phyloP scores from a whole-genome alignment of 176 grass and related monocot genomes.

The Avena sativa region DNA sequence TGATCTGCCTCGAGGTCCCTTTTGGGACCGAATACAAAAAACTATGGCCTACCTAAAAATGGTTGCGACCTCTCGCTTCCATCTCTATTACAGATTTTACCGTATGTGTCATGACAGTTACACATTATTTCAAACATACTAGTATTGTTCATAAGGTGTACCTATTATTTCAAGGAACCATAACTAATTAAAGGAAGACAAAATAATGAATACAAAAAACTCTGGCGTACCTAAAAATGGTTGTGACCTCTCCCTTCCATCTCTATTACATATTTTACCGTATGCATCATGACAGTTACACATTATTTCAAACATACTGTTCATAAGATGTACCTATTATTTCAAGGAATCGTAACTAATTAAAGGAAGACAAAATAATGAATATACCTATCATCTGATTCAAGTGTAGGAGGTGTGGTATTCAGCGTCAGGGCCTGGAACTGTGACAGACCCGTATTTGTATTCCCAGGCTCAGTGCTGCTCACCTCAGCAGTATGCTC shows the following conservation, averaged over 20 bases:
- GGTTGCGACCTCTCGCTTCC: neutral
- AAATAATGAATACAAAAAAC: neutral
- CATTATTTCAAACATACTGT: neutral
- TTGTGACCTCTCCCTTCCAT: neutral
- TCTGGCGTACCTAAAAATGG: neutral
- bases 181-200: neutral
- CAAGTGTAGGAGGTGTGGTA: neutral
- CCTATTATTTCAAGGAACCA: neutral
- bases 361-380: neutral
- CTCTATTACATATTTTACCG: neutral
- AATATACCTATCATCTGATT: conserved; percentile 2
- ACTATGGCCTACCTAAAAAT: neutral
- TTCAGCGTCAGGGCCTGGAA: conserved; percentile 13
- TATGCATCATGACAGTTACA: no score
- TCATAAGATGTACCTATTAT: neutral
- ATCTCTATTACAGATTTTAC: neutral
- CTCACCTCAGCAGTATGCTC: neutral
- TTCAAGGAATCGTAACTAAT: neutral
- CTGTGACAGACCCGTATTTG: neutral
- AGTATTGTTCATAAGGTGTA: neutral
- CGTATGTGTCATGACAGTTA: no score
- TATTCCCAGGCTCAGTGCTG: neutral
- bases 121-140: neutral
- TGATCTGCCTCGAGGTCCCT: neutral
- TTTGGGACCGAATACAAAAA: neutral